These are phyloP conservation scores for Paraphysoderma sedebokerense DNA, from an alignment of 371 early-diverging fungal species.

Conservation along the genomic window DNA sequence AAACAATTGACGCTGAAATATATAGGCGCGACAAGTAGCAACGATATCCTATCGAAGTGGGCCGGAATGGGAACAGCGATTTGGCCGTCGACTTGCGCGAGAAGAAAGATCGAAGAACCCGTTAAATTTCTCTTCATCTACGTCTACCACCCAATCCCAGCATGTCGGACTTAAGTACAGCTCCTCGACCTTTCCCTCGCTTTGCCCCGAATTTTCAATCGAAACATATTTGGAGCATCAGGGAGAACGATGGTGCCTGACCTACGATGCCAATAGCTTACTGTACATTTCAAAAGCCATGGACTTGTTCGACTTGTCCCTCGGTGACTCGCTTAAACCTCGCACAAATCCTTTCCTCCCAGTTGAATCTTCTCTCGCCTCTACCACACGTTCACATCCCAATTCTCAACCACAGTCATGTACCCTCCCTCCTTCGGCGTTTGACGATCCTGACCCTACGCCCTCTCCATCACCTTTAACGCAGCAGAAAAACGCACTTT, in stretches of 20 bases:
- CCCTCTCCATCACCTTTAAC: too few species aligned
- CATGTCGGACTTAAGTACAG: too few species aligned
- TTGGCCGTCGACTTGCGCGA: slow-evolving; percentile 64
- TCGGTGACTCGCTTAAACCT: too few species aligned
- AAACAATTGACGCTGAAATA: too few species aligned
- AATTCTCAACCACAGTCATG: neutral
- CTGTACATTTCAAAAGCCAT: slow-evolving; percentile 90
- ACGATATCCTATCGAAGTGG: slow-evolving; percentile 67
- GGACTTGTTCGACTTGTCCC: slow-evolving; percentile 92
- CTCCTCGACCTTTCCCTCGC: too few species aligned
- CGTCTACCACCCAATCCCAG: too few species aligned
- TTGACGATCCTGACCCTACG: too few species aligned
- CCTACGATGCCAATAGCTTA: slow-evolving; percentile 87
- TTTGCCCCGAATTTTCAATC: slow-evolving; percentile 85
- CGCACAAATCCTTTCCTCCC: too few species aligned
- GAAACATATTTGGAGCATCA: slow-evolving; percentile 94
- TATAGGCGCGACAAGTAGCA: slow-evolving; percentile 70
- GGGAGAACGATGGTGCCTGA: slow-evolving; percentile 64
- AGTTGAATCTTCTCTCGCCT: slow-evolving; percentile 11
- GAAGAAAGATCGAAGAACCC: too few species aligned
- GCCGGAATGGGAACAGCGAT: slow-evolving; percentile 91
- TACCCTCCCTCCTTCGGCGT: slow-evolving; percentile 1
- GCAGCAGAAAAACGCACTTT: too few species aligned
- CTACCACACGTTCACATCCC: too few species aligned
- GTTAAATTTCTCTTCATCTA: too few species aligned